These are phyloP conservation scores for Oxyria digyna DNA, from an alignment of 148 eudicot genomes.

Conservation along the genomic window DNA sequence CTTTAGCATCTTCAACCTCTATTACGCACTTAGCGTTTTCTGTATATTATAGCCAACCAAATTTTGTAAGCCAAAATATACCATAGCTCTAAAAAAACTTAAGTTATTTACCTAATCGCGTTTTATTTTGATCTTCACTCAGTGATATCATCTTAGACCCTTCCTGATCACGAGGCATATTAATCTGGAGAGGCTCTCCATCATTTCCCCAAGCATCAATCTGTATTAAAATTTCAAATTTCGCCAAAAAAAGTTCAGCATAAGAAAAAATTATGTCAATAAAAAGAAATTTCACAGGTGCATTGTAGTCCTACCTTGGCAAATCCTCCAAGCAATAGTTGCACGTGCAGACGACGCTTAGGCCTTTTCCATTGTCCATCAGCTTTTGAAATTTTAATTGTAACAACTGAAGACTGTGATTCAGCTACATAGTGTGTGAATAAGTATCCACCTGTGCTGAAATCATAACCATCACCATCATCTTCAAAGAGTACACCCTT, in stretches of 20 bases:
- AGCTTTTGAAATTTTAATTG: slow-evolving; percentile 48
- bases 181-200: slow-evolving; percentile 58
- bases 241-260: too few relatives aligned
- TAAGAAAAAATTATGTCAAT: too few relatives aligned
- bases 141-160: slow-evolving; percentile 37
- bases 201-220: slow-evolving; percentile 79
- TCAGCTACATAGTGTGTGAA: slow-evolving; percentile 81
- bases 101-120: slow-evolving; percentile 44
- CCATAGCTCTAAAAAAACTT: neutral
- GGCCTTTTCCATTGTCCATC: slow-evolving; percentile 89
- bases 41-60: slow-evolving; percentile 34
- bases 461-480: slow-evolving; percentile 95
- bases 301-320: slow-evolving; percentile 56
- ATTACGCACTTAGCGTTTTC: slow-evolving; percentile 67
- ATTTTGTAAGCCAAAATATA: too few relatives aligned
- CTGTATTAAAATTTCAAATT: too few relatives aligned
- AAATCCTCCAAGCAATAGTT: slow-evolving; percentile 58
- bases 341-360: slow-evolving; percentile 63
- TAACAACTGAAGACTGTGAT: slow-evolving; percentile 59
- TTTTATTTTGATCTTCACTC: slow-evolving; percentile 41
- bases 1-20: slow-evolving; percentile 51
- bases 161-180: slow-evolving; percentile 66
- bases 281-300: too few relatives aligned
- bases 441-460: slow-evolving; percentile 58
- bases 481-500: slow-evolving; percentile 88